A percentile compares a stretch with the other conserved stretches of the same genome.
Evolutionary conservation across 148 eudicot species (phyloP).

Genomic region (Fagopyrum homotropicum): DNA sequence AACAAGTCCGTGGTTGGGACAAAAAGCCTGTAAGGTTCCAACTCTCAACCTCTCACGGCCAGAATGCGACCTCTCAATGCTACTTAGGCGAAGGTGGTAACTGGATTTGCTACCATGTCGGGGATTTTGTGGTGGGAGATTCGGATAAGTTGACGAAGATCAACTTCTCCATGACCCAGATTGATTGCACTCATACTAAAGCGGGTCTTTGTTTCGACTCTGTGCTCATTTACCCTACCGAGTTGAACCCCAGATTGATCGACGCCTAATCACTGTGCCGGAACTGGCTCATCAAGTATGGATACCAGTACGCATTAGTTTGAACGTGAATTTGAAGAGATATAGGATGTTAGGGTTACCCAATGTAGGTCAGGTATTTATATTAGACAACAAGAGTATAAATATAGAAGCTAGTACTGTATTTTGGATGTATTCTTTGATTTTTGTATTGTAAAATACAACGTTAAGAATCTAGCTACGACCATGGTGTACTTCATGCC

Average conservation of each 20-base stretch:
- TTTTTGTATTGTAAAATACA: neutral
- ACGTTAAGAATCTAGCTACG: neutral
- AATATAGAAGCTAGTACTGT: neutral
- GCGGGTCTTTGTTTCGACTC: slow-evolving; percentile 71
- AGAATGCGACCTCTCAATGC: slow-evolving; percentile 27
- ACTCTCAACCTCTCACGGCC: slow-evolving; percentile 34
- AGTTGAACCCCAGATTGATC: slow-evolving; percentile 12
- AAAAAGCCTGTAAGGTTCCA: slow-evolving; percentile 55
- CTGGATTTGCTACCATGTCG: slow-evolving; percentile 52
- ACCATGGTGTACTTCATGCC: no score
- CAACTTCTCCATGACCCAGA: slow-evolving; percentile 64
- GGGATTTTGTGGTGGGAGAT: slow-evolving; percentile 45
- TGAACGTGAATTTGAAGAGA: neutral
- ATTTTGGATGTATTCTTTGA: neutral
- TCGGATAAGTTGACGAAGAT: slow-evolving; percentile 21
- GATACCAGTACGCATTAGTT: no score
- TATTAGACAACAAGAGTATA: neutral
- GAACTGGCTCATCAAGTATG: no score
- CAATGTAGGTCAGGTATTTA: neutral
- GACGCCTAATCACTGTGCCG: neutral
- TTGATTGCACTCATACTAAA: slow-evolving; percentile 78
- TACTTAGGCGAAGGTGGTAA: slow-evolving; percentile 33
- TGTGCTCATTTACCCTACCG: slow-evolving; percentile 46
- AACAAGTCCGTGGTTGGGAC: slow-evolving; percentile 66
- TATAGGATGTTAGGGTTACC: neutral